phyloP scores from a whole-genome alignment of 2,329 filamentous ascomycete genomes.

The Calcarisporium arbuscula region DNA sequence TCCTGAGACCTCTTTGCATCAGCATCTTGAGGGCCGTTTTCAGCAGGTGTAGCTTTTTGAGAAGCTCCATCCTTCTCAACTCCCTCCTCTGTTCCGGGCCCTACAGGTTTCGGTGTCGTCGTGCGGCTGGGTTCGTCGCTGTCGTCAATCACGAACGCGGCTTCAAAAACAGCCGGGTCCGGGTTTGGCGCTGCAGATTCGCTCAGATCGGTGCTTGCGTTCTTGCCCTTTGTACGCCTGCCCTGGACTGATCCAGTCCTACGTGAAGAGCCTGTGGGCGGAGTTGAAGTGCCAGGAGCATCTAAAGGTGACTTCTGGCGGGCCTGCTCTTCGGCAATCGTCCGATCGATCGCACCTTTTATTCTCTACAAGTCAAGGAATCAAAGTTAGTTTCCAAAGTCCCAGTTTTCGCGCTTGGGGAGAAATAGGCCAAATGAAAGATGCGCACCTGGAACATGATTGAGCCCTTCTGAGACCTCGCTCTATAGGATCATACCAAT shows the following conservation, averaged over 20 bases:
- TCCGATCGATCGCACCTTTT: slow-evolving; percentile 77
- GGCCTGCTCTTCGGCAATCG: slow-evolving; percentile 87
- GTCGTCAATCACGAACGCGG: slow-evolving; percentile 81
- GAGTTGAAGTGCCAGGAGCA: slow-evolving; percentile 35
- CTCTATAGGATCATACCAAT: no score
- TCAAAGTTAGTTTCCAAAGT: not conserved
- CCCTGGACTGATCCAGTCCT: slow-evolving; percentile 30
- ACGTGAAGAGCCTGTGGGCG: slow-evolving; percentile 29
- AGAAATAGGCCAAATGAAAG: not conserved
- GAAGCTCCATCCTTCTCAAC: slow-evolving; percentile 24
- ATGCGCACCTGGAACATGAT: slow-evolving; percentile 26
- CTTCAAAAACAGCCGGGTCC: slow-evolving; percentile 83
- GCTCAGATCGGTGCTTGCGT: slow-evolving; percentile 26
- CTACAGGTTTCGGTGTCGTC: slow-evolving; percentile 46
- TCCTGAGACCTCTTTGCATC: slow-evolving; percentile 16
- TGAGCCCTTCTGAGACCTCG: no score
- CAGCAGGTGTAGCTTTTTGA: slow-evolving; percentile 13
- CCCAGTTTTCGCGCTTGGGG: not conserved
- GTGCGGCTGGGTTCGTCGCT: slow-evolving; percentile 62
- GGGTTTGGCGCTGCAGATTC: slow-evolving; percentile 46
- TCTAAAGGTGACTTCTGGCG: slow-evolving; percentile 56
- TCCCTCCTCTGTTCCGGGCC: no score
- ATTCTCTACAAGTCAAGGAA: slow-evolving; percentile 52
- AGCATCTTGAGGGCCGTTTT: slow-evolving; percentile 16
- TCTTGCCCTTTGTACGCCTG: slow-evolving; percentile 32